A percentile compares a stretch with the other conserved stretches of the same genome.
Conservation (phyloP, 257 asterid species). For the Plantago elongata region DNA sequence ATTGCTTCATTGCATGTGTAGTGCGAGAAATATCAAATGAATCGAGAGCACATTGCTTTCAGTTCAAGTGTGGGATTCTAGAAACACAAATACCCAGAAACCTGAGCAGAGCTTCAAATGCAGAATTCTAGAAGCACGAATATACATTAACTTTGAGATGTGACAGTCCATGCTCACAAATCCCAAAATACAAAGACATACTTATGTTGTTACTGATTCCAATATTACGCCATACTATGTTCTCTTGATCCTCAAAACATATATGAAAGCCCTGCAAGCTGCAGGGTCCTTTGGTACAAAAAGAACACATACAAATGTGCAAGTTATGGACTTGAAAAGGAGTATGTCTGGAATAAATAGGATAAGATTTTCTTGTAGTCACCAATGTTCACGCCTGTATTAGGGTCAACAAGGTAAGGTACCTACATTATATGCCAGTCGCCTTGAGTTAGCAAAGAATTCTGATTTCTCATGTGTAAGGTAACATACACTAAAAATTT, state of each 20-base stretch:
- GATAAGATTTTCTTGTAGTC: slow-evolving; percentile 52
- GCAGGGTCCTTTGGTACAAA: slow-evolving; percentile 1
- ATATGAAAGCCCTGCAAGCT: neutral
- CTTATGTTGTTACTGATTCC: no score
- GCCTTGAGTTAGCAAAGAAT: neutral
- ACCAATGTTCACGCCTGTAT: slow-evolving; percentile 42
- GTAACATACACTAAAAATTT: neutral
- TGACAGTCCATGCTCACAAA: no score
- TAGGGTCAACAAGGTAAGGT: slow-evolving; percentile 70
- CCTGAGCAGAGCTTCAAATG: no score
- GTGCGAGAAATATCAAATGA: no score
- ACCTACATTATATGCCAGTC: slow-evolving; percentile 39
- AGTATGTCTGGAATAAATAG: slow-evolving; percentile 56
- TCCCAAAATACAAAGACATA: no score
- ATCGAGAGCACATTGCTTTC: no score
- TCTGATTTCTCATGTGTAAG: neutral
- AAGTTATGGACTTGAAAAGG: slow-evolving; percentile 16
- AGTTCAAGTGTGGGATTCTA: no score
- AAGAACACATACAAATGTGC: no score
- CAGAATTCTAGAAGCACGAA: no score
- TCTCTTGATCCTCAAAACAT: neutral
- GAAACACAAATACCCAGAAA: no score
- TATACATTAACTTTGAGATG: no score
- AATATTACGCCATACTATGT: neutral
- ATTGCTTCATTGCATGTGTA: no score